These are phyloP conservation scores for Cercophora samala DNA, from an alignment of 495 filamentous ascomycete species.

Conservation along the genomic window DNA sequence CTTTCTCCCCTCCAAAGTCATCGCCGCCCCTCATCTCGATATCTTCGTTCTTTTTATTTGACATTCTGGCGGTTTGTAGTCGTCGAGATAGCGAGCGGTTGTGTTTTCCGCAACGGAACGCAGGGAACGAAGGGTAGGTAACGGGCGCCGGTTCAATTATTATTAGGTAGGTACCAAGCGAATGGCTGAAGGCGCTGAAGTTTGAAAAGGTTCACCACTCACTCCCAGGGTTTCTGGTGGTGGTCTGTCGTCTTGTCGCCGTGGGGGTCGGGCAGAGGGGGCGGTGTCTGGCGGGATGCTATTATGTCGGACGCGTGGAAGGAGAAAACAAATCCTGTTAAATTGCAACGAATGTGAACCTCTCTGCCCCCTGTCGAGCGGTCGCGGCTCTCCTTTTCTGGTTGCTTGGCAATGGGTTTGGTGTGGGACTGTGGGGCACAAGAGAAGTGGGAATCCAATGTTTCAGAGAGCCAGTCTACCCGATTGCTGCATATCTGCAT, in stretches of 20 bases:
- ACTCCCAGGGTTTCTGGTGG: slow-evolving; percentile 4
- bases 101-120: slow-evolving; percentile 6
- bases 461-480: slow-evolving; percentile 3
- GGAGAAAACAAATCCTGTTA: slow-evolving; percentile 11
- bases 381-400: slow-evolving; percentile 10
- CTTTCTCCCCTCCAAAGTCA: slow-evolving; percentile 54
- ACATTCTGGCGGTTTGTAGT: slow-evolving; percentile 32
- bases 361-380: slow-evolving; percentile 1
- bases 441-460: neutral
- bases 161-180: slow-evolving; percentile 11
- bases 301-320: slow-evolving; percentile 3
- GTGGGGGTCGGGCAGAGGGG: slow-evolving; percentile 4
- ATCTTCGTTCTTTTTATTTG: slow-evolving; percentile 83
- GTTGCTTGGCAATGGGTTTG: neutral
- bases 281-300: slow-evolving; percentile 9
- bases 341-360: slow-evolving; percentile 10
- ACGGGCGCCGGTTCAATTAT: slow-evolving; percentile 4
- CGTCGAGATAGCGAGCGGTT: slow-evolving; percentile 27
- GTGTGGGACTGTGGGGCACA: slow-evolving; percentile 2
- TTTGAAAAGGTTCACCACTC: neutral
- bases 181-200: slow-evolving; percentile 14
- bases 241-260: slow-evolving; percentile 7
- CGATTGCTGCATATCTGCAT: neutral
- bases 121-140: neutral
- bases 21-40: slow-evolving; percentile 64